A percentile compares a stretch with the other conserved stretches of the same genome.
Conservation (phyloP, 495 filamentous ascomycete species). For the Hypoxylon rickii region DNA sequence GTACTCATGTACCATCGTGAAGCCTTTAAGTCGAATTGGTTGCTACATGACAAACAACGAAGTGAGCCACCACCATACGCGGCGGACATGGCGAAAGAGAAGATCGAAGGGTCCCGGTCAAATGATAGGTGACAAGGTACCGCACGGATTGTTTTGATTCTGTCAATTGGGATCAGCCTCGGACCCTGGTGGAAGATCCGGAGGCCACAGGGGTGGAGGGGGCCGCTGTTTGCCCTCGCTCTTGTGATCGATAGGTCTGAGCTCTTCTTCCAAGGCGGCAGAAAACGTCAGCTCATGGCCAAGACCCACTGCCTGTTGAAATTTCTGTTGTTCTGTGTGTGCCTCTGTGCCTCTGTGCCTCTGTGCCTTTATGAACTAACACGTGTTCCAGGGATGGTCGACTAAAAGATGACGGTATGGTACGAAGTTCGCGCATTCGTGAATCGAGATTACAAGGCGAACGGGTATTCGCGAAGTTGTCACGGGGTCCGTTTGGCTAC, state of each 20-base stretch:
- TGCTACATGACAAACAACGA: too few species aligned
- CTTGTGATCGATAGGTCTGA: not conserved
- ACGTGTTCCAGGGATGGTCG: conserved; percentile 4
- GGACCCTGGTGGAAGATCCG: conserved; percentile 2
- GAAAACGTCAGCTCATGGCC: not conserved
- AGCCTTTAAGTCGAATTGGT: conserved; percentile 1
- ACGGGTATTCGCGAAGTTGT: too few species aligned
- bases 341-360: too few species aligned
- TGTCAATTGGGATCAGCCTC: not conserved
- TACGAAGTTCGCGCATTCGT: not conserved
- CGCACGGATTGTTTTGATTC: not conserved
- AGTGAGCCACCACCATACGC: too few species aligned
- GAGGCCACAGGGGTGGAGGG: conserved; percentile 1
- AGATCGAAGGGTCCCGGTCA: conserved; percentile 16
- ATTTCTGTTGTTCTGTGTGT: too few species aligned
- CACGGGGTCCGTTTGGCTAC: too few species aligned
- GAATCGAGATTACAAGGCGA: too few species aligned
- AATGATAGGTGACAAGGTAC: too few species aligned
- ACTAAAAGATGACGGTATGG: not conserved
- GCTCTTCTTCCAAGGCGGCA: not conserved
- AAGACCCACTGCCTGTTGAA: too few species aligned
- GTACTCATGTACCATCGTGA: not conserved
- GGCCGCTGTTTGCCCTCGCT: not conserved
- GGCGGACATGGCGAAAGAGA: too few species aligned
- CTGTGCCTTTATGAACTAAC: not conserved